phyloP scores from a whole-genome alignment of 192 early-diverging fungal species.

The Backusella macrospora region DNA sequence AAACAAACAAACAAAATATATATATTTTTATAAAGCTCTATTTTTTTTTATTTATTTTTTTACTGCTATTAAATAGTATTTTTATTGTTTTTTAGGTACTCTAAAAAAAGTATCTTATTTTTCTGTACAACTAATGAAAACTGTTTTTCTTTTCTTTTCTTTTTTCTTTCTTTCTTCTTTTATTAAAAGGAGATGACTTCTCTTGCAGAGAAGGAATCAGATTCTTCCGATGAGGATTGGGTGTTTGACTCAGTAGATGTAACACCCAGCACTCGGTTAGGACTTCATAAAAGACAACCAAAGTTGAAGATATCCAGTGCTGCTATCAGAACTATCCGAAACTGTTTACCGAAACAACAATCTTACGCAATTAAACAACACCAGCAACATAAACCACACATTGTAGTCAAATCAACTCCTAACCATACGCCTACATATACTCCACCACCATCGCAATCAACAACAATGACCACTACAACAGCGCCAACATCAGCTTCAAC shows the following conservation, averaged over 20 bases:
- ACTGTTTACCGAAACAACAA: neutral
- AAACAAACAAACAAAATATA: neutral
- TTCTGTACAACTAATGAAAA: too few relatives aligned
- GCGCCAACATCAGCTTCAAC: neutral
- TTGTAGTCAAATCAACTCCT: neutral
- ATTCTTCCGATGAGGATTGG: conserved; percentile 38
- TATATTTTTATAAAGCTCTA: neutral
- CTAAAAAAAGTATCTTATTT: too few relatives aligned
- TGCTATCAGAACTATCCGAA: neutral
- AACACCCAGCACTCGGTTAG: conserved; percentile 8
- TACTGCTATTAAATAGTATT: neutral
- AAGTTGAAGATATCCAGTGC: conserved; percentile 10
- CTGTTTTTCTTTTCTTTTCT: too few relatives aligned
- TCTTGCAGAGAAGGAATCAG: conserved; percentile 16
- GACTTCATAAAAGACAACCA: conserved; percentile 8
- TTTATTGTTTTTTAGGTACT: too few relatives aligned
- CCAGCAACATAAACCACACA: neutral
- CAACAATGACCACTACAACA: neutral
- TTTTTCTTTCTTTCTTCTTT: neutral
- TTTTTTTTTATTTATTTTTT: neutral
- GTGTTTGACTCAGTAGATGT: conserved; percentile 23
- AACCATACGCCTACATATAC: neutral
- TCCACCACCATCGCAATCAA: neutral
- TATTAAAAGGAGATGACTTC: conserved; percentile 11
- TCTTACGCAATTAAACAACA: neutral